These are phyloP conservation scores for Phialocephala sp. DNA, from an alignment of 2,329 filamentous ascomycete genomes.

Conservation along the genomic window DNA sequence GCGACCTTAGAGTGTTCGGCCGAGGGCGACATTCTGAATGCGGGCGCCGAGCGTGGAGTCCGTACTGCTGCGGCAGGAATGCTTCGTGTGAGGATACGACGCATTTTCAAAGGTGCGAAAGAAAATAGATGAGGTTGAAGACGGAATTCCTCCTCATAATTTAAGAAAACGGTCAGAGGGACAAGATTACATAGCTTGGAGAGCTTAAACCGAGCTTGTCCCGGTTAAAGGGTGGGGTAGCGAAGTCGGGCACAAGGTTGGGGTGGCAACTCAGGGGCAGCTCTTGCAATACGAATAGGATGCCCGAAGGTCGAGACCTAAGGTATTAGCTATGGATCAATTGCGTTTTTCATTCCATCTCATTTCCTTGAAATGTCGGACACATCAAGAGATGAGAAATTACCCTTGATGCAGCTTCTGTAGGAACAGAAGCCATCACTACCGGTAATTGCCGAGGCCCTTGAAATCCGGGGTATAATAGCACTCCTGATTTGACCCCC, in stretches of 20 bases:
- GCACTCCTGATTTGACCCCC: background rate
- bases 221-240: slow-evolving; percentile 1
- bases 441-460: background rate
- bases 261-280: background rate
- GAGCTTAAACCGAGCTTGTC: background rate
- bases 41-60: slow-evolving; percentile 34
- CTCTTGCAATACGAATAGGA: background rate
- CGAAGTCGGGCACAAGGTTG: slow-evolving; percentile 1
- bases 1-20: slow-evolving; percentile 43
- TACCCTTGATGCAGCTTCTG: background rate
- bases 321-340: background rate
- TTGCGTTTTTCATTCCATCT: background rate
- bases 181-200: slow-evolving; percentile 6
- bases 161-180: background rate
- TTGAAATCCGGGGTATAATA: background rate
- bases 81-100: slow-evolving; percentile 39
- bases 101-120: slow-evolving; percentile 37
- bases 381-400: background rate
- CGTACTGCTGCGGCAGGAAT: slow-evolving; percentile 37
- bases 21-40: slow-evolving; percentile 39
- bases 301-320: background rate
- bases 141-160: background rate
- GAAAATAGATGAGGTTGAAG: background rate
- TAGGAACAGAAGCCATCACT: too few relatives aligned
- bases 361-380: background rate